A percentile compares a stretch with the other conserved stretches of the same genome.
Evolutionary conservation across 345 rosid species (phyloP).

Genomic region (Salix udensis): DNA sequence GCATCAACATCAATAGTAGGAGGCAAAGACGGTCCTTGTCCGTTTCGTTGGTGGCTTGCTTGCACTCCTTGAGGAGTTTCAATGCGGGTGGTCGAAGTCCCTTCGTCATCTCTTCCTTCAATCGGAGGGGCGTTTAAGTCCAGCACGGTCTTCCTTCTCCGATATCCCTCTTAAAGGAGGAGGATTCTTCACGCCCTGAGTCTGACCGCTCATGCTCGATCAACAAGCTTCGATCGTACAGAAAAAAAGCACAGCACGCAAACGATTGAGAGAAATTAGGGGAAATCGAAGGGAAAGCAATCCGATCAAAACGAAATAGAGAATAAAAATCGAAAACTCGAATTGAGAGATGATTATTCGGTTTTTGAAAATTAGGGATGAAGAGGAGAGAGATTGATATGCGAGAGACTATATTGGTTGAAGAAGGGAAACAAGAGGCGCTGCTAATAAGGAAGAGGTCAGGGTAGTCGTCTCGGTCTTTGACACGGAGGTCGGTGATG

Average conservation of each 20-base stretch:
- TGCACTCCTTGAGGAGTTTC: conserved; percentile 17
- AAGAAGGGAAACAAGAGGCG: no score
- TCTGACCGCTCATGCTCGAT: conserved; percentile 39
- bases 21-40: conserved; percentile 26
- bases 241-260: background rate
- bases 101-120: conserved; percentile 57
- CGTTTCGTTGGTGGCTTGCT: conserved; percentile 13
- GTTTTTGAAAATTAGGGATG: no score
- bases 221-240: background rate
- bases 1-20: conserved; percentile 65
- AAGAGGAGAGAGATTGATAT: no score
- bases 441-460: no score
- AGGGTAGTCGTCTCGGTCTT: background rate
- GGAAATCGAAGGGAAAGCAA: background rate
- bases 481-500: conserved; percentile 16
- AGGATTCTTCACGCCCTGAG: conserved; percentile 33
- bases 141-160: conserved; percentile 46
- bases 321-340: no score
- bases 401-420: no score
- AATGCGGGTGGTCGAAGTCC: conserved; percentile 39
- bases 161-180: conserved; percentile 44
- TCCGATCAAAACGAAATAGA: background rate
- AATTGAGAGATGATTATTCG: no score
- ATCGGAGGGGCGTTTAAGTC: conserved; percentile 50
- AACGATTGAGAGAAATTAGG: background rate